These are phyloP conservation scores for Chrysanthemum lavandulifolium DNA, from an alignment of 129 eudicot genomes.

Conservation along the genomic window DNA sequence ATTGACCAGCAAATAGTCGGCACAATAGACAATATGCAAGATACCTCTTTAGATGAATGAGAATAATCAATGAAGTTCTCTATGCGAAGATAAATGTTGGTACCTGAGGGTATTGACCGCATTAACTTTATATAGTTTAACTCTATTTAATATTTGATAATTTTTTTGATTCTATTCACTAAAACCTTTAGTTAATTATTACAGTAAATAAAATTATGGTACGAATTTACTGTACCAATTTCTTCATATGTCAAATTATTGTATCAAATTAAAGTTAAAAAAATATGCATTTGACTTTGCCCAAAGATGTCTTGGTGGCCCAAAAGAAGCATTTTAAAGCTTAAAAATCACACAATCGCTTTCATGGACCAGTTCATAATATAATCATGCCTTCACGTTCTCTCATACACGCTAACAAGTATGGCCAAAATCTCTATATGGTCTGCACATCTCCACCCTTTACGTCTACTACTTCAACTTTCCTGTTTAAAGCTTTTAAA, in stretches of 20 bases:
- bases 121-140: neutral
- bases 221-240: too few relatives aligned
- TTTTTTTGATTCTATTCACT: too few relatives aligned
- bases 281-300: neutral
- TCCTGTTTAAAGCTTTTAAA: neutral
- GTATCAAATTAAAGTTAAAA: neutral
- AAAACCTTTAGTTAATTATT: neutral
- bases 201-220: neutral
- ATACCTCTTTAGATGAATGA: too few relatives aligned
- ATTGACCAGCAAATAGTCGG: too few relatives aligned
- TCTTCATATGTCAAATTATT: too few relatives aligned
- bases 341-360: slow-evolving; percentile 14
- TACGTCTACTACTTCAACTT: slow-evolving; percentile 35
- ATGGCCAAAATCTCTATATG: slow-evolving; percentile 34
- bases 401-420: slow-evolving; percentile 15
- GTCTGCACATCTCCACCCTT: slow-evolving; percentile 46
- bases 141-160: too few relatives aligned
- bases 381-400: slow-evolving; percentile 34
- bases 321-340: neutral
- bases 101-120: too few relatives aligned
- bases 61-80: too few relatives aligned
- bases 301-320: neutral
- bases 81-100: too few relatives aligned
- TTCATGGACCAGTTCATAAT: slow-evolving; percentile 15
- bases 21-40: too few relatives aligned